These are phyloP conservation scores for Punica granatum DNA, from an alignment of 345 rosid genomes.

Conservation along the genomic window DNA sequence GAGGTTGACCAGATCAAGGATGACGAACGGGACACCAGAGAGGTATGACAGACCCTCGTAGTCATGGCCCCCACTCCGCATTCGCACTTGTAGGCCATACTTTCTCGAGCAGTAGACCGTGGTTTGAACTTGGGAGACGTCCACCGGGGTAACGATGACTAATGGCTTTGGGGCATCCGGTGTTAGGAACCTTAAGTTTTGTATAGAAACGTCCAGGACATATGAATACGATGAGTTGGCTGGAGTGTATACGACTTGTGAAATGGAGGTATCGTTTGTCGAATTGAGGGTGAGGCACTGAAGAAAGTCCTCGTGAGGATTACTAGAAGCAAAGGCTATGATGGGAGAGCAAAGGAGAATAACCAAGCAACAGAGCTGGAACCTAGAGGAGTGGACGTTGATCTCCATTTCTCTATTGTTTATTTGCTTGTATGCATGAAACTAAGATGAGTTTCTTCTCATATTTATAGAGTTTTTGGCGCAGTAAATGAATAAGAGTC, in stretches of 20 bases:
- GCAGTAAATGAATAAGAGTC: too few species aligned
- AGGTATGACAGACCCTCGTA: slow-evolving; percentile 44
- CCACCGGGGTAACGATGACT: slow-evolving; percentile 24
- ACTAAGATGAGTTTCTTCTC: too few species aligned
- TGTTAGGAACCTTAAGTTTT: slow-evolving; percentile 14
- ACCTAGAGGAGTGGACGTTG: background rate
- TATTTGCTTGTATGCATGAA: too few species aligned
- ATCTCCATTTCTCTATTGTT: too few species aligned
- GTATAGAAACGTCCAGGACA: background rate
- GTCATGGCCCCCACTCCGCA: slow-evolving; percentile 55
- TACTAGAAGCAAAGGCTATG: background rate
- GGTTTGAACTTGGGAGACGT: slow-evolving; percentile 30
- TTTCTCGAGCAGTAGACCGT: slow-evolving; percentile 24
- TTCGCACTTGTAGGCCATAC: slow-evolving; percentile 23
- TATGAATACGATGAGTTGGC: slow-evolving; percentile 9
- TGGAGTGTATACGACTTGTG: slow-evolving; percentile 14
- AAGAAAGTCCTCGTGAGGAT: slow-evolving; percentile 7
- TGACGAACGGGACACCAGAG: slow-evolving; percentile 27
- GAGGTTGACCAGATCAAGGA: slow-evolving; percentile 36
- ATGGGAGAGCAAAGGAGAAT: background rate
- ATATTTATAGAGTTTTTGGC: too few species aligned
- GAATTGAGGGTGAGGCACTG: slow-evolving; percentile 12
- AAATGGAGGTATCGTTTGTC: background rate
- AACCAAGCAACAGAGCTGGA: background rate
- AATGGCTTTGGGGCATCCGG: slow-evolving; percentile 19